Conservation (phyloP, 208 protist genomes). For the Acanthamoeba culbertsoni region DNA sequence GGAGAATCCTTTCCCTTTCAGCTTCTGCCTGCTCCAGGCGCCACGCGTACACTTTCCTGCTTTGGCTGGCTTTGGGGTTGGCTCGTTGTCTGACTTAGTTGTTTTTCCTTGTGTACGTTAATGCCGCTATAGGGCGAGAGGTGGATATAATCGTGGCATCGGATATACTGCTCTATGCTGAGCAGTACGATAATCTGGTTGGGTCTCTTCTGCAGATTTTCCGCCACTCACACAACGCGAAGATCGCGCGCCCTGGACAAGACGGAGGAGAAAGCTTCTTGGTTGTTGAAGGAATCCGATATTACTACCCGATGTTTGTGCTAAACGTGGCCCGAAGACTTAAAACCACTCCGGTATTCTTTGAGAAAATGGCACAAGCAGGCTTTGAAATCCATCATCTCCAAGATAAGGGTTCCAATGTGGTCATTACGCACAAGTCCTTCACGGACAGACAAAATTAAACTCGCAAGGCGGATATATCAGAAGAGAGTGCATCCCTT, state of each 20-base stretch:
- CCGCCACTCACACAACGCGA: not conserved
- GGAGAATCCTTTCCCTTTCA: not conserved
- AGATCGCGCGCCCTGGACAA: not conserved
- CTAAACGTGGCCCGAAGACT: conserved; percentile 5
- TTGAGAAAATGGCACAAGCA: not conserved
- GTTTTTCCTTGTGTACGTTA: not conserved
- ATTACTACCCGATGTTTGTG: not conserved
- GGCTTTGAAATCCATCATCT: conserved; percentile 42
- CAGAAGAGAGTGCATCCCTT: not conserved
- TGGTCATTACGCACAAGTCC: conserved; percentile 24
- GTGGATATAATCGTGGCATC: conserved; percentile 22
- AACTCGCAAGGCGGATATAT: not conserved
- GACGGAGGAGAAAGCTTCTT: not conserved
- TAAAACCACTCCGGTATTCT: not conserved
- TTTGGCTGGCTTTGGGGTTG: not conserved
- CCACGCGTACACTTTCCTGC: not conserved
- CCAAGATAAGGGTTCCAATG: not conserved
- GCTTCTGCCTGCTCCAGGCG: no score
- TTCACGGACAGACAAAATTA: no score
- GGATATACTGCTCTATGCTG: conserved; percentile 16
- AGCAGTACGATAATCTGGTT: conserved; percentile 40
- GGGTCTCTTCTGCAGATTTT: not conserved
- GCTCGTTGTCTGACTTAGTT: not conserved
- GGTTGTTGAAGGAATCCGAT: not conserved
- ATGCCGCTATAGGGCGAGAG: not conserved